Evolutionary conservation across 2,329 filamentous ascomycete genomes (phyloP), one percentile per base, ranked within the genome.

Genomic region (Metarhizium rileyi): DNA sequence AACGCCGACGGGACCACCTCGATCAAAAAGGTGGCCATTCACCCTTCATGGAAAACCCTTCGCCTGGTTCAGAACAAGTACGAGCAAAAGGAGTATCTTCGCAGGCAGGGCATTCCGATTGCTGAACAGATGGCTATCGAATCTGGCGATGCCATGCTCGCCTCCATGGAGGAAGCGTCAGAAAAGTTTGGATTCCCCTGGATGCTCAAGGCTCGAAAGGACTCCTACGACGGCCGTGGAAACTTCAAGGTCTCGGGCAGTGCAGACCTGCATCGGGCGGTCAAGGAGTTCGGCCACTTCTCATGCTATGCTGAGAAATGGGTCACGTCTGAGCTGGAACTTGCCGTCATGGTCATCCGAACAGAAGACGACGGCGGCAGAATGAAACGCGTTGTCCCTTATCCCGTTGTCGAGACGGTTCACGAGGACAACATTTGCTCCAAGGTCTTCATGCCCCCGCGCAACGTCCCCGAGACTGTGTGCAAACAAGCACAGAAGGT

Each of bases 351-450:
- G 83, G 91, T 96, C 8, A 81, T 97, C 50, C 87, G 95, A 61
- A 95, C 87, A 0, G 86, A 90, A 61, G 83, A 94, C 56, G 69
- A 72, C 42, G 64, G 71, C 3, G 76, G 76, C 1, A 68, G 68
- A 14, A 63, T 75, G 8, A 75, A 69, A 52, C 64, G 64, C 14
- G 65, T 78, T 12, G 71, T 90, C 28, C 81, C 90, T 4, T 97
- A 93, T 63, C 90, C 93, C 0, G 86, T 85, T 0, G 90, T 96
- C 2, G 93, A 98, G 72, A 97, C 91, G 1, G 79, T 97, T 27
- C 93, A 98, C 59, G 88, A 96, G 67, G 87, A 97, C 66, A 93
- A 83, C 62, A 90, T 98, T 59, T 97, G 93, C 78, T 93, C 94
- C 59, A 83, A 90, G 56, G 88, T 91, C 2, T 96, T 90, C 63